Percentiles rank a stretch among this genome's conserved stretches.
Evolutionary conservation across 2,329 filamentous ascomycete species (phyloP).

Genomic region (Diplodia seriata): DNA sequence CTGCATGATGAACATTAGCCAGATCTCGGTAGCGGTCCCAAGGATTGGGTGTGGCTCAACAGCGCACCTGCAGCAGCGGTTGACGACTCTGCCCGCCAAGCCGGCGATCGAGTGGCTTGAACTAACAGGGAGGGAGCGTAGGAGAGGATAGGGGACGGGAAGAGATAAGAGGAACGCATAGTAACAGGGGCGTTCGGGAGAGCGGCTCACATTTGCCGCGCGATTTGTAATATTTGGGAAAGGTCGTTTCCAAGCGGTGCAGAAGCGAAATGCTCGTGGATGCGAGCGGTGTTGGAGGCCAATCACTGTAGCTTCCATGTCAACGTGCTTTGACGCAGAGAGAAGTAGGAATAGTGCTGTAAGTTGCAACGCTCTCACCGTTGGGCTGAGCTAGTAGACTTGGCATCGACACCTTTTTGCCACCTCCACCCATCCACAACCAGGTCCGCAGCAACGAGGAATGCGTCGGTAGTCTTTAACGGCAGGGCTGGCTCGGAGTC

Average conservation of each 20-base stretch:
- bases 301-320: not conserved
- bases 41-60: not conserved
- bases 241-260: not conserved
- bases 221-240: not conserved
- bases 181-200: not conserved
- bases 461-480: not conserved
- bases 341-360: not conserved
- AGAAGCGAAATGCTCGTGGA: not conserved
- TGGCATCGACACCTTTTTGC: slow-evolving; percentile 14
- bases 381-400: not conserved
- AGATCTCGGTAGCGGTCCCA: not conserved
- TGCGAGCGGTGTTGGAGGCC: not conserved
- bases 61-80: not conserved
- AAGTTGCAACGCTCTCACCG: not conserved
- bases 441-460: not conserved
- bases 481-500: not conserved
- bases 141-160: not conserved
- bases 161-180: not conserved
- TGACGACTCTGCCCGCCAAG: not conserved
- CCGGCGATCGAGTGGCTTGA: not conserved
- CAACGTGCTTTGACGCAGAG: not conserved
- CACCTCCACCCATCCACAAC: not conserved
- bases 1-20: not conserved
- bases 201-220: not conserved
- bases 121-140: not conserved